These are phyloP conservation scores for Aureobasidium sp. DNA, from an alignment of 2,329 filamentous ascomycete genomes.

Conservation along the genomic window DNA sequence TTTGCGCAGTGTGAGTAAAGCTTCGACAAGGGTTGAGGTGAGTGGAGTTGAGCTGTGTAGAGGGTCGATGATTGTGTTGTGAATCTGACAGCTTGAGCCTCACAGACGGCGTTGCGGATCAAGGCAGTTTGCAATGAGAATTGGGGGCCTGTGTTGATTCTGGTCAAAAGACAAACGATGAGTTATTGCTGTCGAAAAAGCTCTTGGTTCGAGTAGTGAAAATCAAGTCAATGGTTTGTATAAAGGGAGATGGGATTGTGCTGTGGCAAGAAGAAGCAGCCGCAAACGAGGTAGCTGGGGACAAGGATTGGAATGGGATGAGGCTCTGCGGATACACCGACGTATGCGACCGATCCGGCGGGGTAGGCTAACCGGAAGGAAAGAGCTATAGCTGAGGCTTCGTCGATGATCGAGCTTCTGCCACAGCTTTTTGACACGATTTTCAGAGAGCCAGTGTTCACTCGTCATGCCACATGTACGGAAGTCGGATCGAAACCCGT, in stretches of 20 bases:
- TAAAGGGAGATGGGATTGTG: slow-evolving; percentile 2
- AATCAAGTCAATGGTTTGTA: background rate
- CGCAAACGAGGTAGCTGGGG: slow-evolving; percentile 11
- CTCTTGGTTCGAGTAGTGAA: background rate
- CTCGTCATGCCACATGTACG: background rate
- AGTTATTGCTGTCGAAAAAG: background rate
- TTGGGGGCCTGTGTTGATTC: background rate
- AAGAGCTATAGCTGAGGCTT: background rate
- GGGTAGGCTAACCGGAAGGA: background rate
- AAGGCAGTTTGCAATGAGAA: background rate
- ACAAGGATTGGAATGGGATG: slow-evolving; percentile 5
- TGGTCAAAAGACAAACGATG: background rate
- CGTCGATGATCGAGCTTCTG: background rate
- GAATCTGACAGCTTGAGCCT: slow-evolving; percentile 6
- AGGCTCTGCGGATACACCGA: slow-evolving; percentile 7
- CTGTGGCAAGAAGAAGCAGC: slow-evolving; percentile 4
- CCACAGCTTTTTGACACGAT: background rate
- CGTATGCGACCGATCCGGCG: background rate
- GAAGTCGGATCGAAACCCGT: background rate
- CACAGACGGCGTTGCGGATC: background rate
- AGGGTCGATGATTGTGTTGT: background rate
- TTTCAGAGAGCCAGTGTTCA: background rate
- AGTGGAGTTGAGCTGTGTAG: background rate
- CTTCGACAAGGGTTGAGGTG: background rate
- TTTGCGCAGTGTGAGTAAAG: background rate